Base-by-base conservation (phyloP, 352 stramenopile genomes). In the Peronospora farinosa region DNA sequence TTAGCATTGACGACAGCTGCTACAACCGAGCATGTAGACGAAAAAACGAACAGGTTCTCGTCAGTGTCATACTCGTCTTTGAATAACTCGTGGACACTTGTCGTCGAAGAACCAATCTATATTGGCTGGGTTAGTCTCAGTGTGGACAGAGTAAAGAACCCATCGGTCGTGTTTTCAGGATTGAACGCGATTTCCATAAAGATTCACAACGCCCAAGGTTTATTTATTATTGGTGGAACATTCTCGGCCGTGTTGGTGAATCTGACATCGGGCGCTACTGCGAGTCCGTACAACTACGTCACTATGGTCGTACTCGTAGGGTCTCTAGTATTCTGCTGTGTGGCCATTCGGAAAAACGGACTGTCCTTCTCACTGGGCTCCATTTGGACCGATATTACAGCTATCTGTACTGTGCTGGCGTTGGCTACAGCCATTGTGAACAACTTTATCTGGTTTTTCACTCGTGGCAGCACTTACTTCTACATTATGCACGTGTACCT, bases 201-300 rank as follows among this genome's bases (percentile, higher is more conserved):
- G 13, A 74, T 91, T 41, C 57, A 69, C 1, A 69, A 89, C 49
- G 15, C 57, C 12, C 58, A 74, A n/a, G 47, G 72, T 25, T 65
- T 76, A 7, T 54, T 87, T 8, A 72, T 92, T 39, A 77, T 80
- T 1, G 47, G 66, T 16, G 77, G 80, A 15, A 67, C 59, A 0
- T 82, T 89, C 46, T 90, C 77, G 25, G 72, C 77, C 17, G 89
- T 92, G 40, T 88, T 75, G 1, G 64, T 94, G 16, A 78, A 88
- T 44, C 51, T 88, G 15, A 55, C 78, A 19, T 72, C 65, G 0
- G 69, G 77, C 10, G 65, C 78, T 5, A 78, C 63, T n/a, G 65
- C 73, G 13, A 92, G 83, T 54, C 81, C 83, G 50, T 94, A 94
- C 67, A 94, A 89, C 42, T 94, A 91, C 63, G 80, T 94, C 23